Base-by-base conservation (phyloP, 495 filamentous ascomycete genomes). In the Xylaria longipes region DNA sequence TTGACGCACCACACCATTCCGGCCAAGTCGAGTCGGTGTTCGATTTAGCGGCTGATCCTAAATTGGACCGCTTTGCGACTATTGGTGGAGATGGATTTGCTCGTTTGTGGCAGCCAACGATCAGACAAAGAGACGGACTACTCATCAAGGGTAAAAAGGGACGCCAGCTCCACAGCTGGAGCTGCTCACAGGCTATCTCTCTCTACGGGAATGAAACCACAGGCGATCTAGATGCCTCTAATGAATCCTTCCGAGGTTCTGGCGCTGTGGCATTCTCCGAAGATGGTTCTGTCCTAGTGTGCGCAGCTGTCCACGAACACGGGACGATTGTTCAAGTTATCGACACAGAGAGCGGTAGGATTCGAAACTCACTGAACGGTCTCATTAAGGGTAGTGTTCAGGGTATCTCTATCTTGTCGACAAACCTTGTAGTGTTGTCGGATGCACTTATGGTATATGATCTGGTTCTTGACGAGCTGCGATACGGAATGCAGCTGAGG, bases 211-310 rank as follows among this genome's bases (percentile, higher is more conserved):
- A 81, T 27, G 80, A 81, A 31, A 78, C 83, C 60, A 65, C 80
- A 17, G 78, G 84, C 46, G 81, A 84, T 6, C 22, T 70, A 3
- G 57, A 69, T 56, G 63, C 52, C 57, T 14, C 52, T 4, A 74
- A 67, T 62, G 68, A 46, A 39, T 64, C 45, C 14, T 46, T 52
- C 77, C 82, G 52, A 77, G 78, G 77, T n/a, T 85, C 81, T 57
- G 89, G 86, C 27, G 81, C 84, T 57, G 78, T 97, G 56, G 83
- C 89, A 22, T 97, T 92, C 79, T 97, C 95, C 2, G 87, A 91
- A 67, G 96, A 99, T 80, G 94, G 94, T 2, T 98, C 97, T 5
- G 86, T 93, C 2, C 84, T 98, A 35, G 96, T 93, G 39, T 90
- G 82, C 71, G 83, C 85, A 35, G 75, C 82, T 31, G 82, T 81